Percentiles rank a stretch among this genome's conserved stretches.
phyloP scores from a whole-genome alignment of 148 eudicot species.

The Spergularia bocconei region DNA sequence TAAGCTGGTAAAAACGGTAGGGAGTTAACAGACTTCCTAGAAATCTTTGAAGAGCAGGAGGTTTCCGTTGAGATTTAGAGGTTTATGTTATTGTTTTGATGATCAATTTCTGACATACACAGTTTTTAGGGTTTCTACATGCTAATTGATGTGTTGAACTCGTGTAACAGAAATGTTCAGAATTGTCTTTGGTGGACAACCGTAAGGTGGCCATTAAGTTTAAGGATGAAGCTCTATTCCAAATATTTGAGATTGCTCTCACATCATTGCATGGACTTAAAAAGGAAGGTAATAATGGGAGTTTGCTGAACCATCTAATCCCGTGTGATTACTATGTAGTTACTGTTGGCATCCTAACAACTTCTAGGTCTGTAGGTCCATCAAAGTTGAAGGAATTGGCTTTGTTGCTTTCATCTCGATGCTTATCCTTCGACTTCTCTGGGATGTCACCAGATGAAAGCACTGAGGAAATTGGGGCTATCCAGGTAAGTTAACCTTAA shows the following conservation, averaged over 20 bases:
- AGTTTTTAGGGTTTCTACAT: neutral
- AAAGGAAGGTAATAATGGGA: constrained; percentile 63
- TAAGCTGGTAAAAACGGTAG: neutral
- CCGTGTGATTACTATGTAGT: neutral
- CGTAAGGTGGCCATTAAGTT: constrained; percentile 70
- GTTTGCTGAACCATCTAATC: constrained; percentile 9
- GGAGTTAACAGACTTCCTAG: neutral
- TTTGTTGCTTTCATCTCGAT: constrained; percentile 76
- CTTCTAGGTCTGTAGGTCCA: constrained; percentile 43
- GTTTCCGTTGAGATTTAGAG: neutral
- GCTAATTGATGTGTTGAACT: constrained; percentile 1
- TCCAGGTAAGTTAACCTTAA: constrained; percentile 50
- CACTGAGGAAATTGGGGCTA: constrained; percentile 80
- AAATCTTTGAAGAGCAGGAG: neutral
- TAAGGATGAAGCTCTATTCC: constrained; percentile 69
- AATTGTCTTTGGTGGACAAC: constrained; percentile 59
- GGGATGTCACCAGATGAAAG: constrained; percentile 81
- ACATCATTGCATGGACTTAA: constrained; percentile 69
- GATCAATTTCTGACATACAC: neutral
- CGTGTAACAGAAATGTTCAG: constrained; percentile 60
- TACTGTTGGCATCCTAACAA: constrained; percentile 9
- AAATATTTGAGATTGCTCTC: constrained; percentile 76
- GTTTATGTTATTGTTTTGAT: neutral
- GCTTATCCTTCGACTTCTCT: constrained; percentile 83
- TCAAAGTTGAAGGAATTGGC: constrained; percentile 81